Evolutionary conservation across 306 rosid species (phyloP).

Genomic region (Begonia masoniana): DNA sequence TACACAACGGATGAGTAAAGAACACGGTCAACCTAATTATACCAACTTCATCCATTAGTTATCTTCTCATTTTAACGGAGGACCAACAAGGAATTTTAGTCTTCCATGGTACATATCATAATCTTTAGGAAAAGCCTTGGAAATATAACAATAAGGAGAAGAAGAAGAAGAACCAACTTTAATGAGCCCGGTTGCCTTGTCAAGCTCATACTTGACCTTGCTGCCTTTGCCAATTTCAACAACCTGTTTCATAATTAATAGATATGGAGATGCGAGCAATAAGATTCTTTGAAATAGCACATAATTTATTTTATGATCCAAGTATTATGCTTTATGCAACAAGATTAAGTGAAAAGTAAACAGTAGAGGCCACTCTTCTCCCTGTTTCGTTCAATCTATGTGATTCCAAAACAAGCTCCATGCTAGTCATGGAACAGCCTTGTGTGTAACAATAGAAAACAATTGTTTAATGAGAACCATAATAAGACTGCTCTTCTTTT

Average conservation of each 20-base stretch:
- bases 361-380: no score
- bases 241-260: constrained; percentile 33
- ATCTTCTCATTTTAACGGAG: not conserved
- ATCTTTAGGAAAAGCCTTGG: not conserved
- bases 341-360: no score
- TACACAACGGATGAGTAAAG: constrained; percentile 98
- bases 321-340: no score
- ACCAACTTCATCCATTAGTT: constrained; percentile 17
- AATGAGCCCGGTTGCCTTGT: constrained; percentile 83
- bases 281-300: no score
- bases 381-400: no score
- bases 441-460: no score
- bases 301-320: no score
- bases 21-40: constrained; percentile 74
- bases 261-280: no score
- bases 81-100: not conserved
- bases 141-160: not conserved
- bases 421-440: no score
- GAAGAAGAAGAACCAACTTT: constrained; percentile 30
- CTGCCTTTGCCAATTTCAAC: constrained; percentile 89
- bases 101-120: not conserved
- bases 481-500: no score
- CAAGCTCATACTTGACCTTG: constrained; percentile 95
- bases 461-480: no score
- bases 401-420: no score